Evolutionary conservation across 2,329 filamentous ascomycete species (phyloP).

Genomic region (Exophiala oligosperma): DNA sequence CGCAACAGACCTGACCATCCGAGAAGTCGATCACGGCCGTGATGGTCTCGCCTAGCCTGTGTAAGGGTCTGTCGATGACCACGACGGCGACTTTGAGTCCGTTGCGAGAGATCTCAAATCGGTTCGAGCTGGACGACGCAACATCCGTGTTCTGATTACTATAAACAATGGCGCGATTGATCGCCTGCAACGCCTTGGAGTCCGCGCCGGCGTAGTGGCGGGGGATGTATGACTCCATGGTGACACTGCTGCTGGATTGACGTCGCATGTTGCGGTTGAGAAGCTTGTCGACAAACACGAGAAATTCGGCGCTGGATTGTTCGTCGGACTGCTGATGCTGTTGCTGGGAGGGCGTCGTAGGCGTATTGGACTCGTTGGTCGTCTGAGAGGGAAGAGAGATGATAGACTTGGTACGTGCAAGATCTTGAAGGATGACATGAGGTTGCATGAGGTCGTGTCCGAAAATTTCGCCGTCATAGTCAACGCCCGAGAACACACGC

Average conservation of each 20-base stretch:
- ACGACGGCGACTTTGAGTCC: constrained; percentile 90
- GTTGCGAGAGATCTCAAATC: constrained; percentile 91
- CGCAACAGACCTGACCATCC: constrained; percentile 75
- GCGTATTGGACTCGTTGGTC: constrained; percentile 42
- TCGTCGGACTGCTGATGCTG: constrained; percentile 38
- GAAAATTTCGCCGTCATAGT: constrained; percentile 80
- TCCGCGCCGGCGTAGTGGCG: constrained; percentile 24
- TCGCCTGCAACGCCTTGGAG: constrained; percentile 73
- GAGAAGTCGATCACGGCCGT: constrained; percentile 83
- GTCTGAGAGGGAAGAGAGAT: constrained; percentile 39
- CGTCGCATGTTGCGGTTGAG: constrained; percentile 26
- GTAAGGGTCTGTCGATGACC: constrained; percentile 83
- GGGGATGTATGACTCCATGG: constrained; percentile 17
- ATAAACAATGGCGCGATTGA: constrained; percentile 84
- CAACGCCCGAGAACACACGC: constrained; percentile 88
- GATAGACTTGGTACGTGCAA: constrained; percentile 65
- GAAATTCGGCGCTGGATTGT: constrained; percentile 65
- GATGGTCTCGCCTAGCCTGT: constrained; percentile 84
- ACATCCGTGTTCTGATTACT: constrained; percentile 68
- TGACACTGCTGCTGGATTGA: constrained; percentile 28
- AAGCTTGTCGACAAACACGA: constrained; percentile 26
- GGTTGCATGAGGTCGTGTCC: constrained; percentile 94
- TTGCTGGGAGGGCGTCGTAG: constrained; percentile 37
- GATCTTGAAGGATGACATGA: constrained; percentile 83
- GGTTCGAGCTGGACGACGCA: constrained; percentile 75